phyloP scores from a whole-genome alignment of 2,329 filamentous ascomycete genomes.

The Delphinella strobiligena region DNA sequence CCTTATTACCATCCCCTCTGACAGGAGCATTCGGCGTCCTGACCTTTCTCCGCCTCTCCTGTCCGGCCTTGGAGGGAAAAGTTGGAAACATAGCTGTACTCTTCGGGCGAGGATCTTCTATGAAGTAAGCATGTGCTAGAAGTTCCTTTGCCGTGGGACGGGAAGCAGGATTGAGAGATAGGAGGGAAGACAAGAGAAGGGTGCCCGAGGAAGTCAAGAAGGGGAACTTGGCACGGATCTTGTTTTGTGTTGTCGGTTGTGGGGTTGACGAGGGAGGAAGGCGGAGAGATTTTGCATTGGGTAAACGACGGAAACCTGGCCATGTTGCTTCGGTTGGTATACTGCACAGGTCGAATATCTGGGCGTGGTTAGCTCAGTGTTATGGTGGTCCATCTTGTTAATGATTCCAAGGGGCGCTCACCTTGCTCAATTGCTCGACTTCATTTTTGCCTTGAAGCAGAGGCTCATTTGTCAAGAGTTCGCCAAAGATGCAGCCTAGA shows the following conservation, averaged over 20 bases:
- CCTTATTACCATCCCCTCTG: constrained; percentile 42
- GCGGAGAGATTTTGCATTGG: constrained; percentile 70
- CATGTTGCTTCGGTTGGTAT: constrained; percentile 71
- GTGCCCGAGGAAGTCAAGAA: constrained; percentile 66
- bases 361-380: too few species aligned
- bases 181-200: constrained; percentile 53
- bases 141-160: constrained; percentile 64
- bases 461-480: constrained; percentile 73
- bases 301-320: constrained; percentile 77
- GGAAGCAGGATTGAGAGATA: constrained; percentile 61
- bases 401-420: too few species aligned
- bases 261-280: constrained; percentile 34
- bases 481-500: constrained; percentile 88
- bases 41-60: constrained; percentile 64
- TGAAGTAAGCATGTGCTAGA: constrained; percentile 73
- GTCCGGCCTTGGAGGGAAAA: constrained; percentile 87
- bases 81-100: constrained; percentile 89
- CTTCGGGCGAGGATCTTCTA: constrained; percentile 81
- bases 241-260: constrained; percentile 32
- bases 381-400: too few species aligned
- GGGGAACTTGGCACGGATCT: constrained; percentile 66
- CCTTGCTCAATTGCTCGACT: constrained; percentile 71
- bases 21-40: constrained; percentile 75
- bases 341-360: constrained; percentile 83
- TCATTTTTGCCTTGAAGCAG: constrained; percentile 84